Base-by-base conservation (phyloP, 2,329 filamentous ascomycete genomes). In the Talaromyces islandicus region DNA sequence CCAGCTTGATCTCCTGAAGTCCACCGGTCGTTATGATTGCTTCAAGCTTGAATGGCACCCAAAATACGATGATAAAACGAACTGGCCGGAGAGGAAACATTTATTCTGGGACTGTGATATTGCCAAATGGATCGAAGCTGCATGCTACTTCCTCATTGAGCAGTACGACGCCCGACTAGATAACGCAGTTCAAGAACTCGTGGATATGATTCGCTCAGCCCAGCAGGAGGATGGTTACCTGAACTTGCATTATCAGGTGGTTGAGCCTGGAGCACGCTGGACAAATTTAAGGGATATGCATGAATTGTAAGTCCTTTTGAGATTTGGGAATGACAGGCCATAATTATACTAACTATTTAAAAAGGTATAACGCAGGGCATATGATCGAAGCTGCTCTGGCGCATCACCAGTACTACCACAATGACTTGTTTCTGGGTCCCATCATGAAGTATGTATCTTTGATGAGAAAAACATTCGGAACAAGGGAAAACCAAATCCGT, bases 211-310 rank as follows among this genome's bases (percentile, higher is more conserved):
- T 9, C 66, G 78, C 7, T 69, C 65, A 2, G 85, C 85, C 0
- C 84, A 87, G 70, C 79, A 83, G 54, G 69, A 73, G 0, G 85
- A 87, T 67, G 85, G 85, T 1, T 88, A 87, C 65, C 67, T 88
- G 24, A 87, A 87, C 65, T 80, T 86, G 5, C 83, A 87, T 66
- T 87, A 82, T 63, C 85, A 82, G 0, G 81, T 87, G 0, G 82
- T 85, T 1, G 82, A 83, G 51, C 83, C 82, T 0, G 77, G 73
- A 0, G 80, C 81, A 56, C 69, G 84, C 7, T 87, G 83, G 73
- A 78, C 80, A 0, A 87, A 87, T 64, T 63, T 87, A 7, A 70
- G 82, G 54, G 85, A 88, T 68, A 79, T 85, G 72, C 84, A 87
- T 71, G 85, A 87, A 68, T 70, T 88, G 75, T 84, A 72, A 59